A percentile compares a stretch with the other conserved stretches of the same genome.
phyloP scores from a whole-genome alignment of 2,329 filamentous ascomycete genomes.

The Leptographium lundbergii region DNA sequence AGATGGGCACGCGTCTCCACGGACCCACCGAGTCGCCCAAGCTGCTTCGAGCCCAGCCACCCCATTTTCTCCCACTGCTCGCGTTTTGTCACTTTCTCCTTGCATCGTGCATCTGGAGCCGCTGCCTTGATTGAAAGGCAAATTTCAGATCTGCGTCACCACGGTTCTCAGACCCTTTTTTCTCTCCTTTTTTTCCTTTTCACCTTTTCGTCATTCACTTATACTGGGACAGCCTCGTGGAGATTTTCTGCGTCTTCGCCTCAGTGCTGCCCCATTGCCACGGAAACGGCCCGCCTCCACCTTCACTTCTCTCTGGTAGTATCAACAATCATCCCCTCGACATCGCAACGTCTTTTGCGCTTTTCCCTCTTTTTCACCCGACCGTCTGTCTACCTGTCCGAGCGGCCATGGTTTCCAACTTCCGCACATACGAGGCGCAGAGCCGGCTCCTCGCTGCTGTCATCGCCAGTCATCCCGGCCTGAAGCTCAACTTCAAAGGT shows the following conservation, averaged over 20 bases:
- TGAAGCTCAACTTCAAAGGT: constrained; percentile 51
- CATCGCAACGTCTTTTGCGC: not conserved
- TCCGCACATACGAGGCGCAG: constrained; percentile 47
- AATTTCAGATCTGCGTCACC: not conserved
- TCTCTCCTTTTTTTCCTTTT: not conserved
- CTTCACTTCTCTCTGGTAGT: not conserved
- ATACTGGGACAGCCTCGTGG: not conserved
- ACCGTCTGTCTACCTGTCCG: not conserved
- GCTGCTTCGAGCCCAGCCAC: constrained; percentile 7
- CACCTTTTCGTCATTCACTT: not conserved
- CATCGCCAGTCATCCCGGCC: constrained; percentile 39
- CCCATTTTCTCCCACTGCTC: not conserved
- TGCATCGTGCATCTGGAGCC: not conserved
- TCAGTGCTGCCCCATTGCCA: not conserved
- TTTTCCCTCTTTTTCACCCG: not conserved
- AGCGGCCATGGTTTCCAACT: constrained; percentile 37
- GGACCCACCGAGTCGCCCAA: constrained; percentile 5
- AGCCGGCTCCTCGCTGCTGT: constrained; percentile 48
- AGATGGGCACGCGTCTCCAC: not conserved
- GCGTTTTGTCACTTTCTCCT: not conserved
- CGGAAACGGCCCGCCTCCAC: not conserved
- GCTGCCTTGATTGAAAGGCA: not conserved
- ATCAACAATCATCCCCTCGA: not conserved
- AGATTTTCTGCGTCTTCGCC: not conserved
- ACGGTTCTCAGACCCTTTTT: not conserved